Evolutionary conservation across 2,329 filamentous ascomycete genomes (phyloP), one percentile per base, ranked within the genome.

Genomic region (Penicillium sp.): DNA sequence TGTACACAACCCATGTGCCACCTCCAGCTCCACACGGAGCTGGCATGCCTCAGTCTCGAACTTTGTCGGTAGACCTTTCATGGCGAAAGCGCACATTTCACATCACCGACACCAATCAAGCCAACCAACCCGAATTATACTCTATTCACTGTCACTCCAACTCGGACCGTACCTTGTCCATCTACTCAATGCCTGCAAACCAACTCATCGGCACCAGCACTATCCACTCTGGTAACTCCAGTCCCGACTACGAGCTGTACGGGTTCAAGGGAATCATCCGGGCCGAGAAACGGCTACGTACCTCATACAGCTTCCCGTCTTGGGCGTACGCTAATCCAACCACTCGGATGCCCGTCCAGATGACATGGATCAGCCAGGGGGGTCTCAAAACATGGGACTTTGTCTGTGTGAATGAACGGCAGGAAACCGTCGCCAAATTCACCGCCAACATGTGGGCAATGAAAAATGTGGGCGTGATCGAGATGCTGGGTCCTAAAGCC

Each of bases 321-420:
- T 29, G 51, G 35, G 41, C 48, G 2, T 58, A 49, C 18, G 18
- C 18, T 18, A 18, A 18, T 37, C 55, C 61, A 12, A 48, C 47
- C 25, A 50, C 51, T 7, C 49, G 50, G 2, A 38, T 43, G 4
- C 57, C 59, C 0, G 49, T 49, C 2, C 50, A 57, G 32, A 56
- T 65, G 58, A 62, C 52, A 11, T 65, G 63, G 63, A 59, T 55
- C 7, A 57, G 59, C 35, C 47, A 47, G 12, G 53, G 50, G 18
- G 55, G 55, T 4, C 57, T 64, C 45, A 65, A 58, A 51, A 58
- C 44, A 3, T 65, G 62, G 59, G 59, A 64, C 42, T 64, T 64
- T 50, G 47, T 65, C 39, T 64, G 60, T 42, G 39, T 58, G 11
- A 57, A 63, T 36, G 58, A 63, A 40, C 45, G 57, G 4, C 47